Evolutionary conservation across 1,284 basidiomycete genomes (phyloP).

Genomic region (Polyporus tsugae): DNA sequence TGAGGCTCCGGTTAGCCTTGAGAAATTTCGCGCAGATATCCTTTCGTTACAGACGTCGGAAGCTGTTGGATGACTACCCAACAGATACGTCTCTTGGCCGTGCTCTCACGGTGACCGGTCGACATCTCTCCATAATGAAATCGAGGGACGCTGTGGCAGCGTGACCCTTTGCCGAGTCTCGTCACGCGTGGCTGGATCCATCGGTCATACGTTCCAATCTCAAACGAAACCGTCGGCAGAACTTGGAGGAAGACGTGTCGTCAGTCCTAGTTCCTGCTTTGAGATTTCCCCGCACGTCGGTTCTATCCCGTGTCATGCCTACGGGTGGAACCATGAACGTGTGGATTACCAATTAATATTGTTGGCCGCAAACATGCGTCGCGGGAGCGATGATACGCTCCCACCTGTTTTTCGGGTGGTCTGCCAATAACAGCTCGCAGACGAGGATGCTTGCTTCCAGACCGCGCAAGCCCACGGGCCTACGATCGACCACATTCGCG

Average conservation of each 20-base stretch:
- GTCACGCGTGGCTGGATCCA: not conserved
- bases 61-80: not conserved
- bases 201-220: not conserved
- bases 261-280: not conserved
- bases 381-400: not conserved
- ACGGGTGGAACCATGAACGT: not conserved
- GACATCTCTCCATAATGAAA: conserved; percentile 6
- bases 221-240: no score
- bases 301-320: not conserved
- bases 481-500: not conserved
- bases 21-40: not conserved
- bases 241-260: not conserved
- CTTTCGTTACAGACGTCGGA: not conserved
- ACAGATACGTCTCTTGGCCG: not conserved
- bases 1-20: not conserved
- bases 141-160: not conserved
- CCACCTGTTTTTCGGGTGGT: not conserved
- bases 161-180: not conserved
- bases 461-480: no score
- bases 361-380: not conserved
- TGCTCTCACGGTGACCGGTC: not conserved
- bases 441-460: not conserved
- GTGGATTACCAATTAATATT: not conserved
- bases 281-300: conserved; percentile 3
- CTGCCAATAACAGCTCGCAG: not conserved